phyloP scores from a whole-genome alignment of 805 yeast genomes.

The Yarrowia phangngaensis region DNA sequence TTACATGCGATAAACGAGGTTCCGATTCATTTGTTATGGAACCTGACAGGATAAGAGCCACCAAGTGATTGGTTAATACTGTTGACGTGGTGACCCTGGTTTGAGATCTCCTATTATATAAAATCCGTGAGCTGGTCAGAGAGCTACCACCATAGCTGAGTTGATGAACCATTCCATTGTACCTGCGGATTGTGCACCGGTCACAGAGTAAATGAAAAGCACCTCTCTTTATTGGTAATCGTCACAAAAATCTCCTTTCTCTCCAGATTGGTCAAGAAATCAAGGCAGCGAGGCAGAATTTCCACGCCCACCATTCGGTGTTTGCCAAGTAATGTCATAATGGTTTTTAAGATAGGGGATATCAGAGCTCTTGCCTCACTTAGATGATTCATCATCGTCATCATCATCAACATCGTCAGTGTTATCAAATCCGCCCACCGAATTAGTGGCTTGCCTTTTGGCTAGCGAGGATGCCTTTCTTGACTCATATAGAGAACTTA shows the following conservation, averaged over 20 bases:
- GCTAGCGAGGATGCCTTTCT: slow-evolving; percentile 41
- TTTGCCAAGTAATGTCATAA: slow-evolving; percentile 59
- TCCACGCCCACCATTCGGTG: slow-evolving; percentile 88
- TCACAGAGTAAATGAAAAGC: slow-evolving; percentile 79
- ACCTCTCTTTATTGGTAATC: slow-evolving; percentile 48
- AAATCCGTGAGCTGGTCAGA: no score
- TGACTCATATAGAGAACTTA: slow-evolving; percentile 48
- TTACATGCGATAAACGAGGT: no score
- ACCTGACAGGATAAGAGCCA: no score
- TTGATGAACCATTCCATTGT: slow-evolving; percentile 90
- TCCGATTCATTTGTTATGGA: no score
- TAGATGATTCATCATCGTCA: slow-evolving; percentile 29
- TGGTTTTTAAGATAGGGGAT: slow-evolving; percentile 72
- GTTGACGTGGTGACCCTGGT: no score
- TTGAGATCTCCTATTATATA: no score
- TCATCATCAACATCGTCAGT: slow-evolving; percentile 53
- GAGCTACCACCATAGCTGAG: slow-evolving; percentile 74
- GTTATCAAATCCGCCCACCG: slow-evolving; percentile 52
- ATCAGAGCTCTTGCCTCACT: slow-evolving; percentile 32
- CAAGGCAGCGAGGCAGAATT: slow-evolving; percentile 67
- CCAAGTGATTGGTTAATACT: no score
- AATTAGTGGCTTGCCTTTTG: slow-evolving; percentile 36
- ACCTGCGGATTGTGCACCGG: slow-evolving; percentile 81
- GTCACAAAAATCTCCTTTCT: slow-evolving; percentile 36
- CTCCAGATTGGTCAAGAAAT: slow-evolving; percentile 46